Evolutionary conservation across 495 filamentous ascomycete genomes (phyloP).

Genomic region (Xylaria scruposa): DNA sequence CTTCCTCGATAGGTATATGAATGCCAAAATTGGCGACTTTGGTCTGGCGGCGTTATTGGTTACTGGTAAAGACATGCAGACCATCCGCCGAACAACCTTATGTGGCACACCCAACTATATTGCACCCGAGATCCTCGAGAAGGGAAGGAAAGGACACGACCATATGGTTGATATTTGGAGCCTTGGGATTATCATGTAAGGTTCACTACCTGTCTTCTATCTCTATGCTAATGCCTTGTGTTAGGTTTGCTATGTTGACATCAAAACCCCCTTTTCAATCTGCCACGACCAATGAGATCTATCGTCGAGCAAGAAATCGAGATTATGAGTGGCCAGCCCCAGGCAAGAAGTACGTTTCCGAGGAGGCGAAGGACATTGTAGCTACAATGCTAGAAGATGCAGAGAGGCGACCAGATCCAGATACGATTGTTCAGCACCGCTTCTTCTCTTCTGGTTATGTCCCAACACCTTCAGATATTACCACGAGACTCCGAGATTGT

Average conservation of each 20-base stretch:
- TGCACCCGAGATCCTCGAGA: constrained; percentile 91
- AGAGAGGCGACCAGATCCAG: constrained; percentile 74
- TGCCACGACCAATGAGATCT: constrained; percentile 84
- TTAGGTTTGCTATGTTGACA: constrained; percentile 83
- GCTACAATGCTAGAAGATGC: constrained; percentile 76
- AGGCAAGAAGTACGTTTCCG: constrained; percentile 58
- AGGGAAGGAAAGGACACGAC: constrained; percentile 85
- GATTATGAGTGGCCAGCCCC: constrained; percentile 78
- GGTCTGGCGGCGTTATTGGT: constrained; percentile 92
- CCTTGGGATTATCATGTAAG: constrained; percentile 92
- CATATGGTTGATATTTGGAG: constrained; percentile 96
- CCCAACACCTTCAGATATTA: constrained; percentile 57
- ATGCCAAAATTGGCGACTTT: constrained; percentile 97
- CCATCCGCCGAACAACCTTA: constrained; percentile 80
- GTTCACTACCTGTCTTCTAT: background rate
- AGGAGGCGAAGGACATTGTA: constrained; percentile 79
- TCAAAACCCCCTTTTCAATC: constrained; percentile 91
- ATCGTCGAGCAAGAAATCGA: constrained; percentile 72
- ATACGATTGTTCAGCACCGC: constrained; percentile 79
- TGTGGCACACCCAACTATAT: constrained; percentile 99
- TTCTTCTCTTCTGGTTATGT: constrained; percentile 76
- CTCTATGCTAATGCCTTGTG: background rate
- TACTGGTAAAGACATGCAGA: constrained; percentile 80
- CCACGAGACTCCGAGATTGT: constrained; percentile 54
- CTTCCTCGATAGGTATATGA: constrained; percentile 95